These are phyloP conservation scores for Astrothelium macrocarpum DNA, from an alignment of 495 filamentous ascomycete species.

Conservation along the genomic window DNA sequence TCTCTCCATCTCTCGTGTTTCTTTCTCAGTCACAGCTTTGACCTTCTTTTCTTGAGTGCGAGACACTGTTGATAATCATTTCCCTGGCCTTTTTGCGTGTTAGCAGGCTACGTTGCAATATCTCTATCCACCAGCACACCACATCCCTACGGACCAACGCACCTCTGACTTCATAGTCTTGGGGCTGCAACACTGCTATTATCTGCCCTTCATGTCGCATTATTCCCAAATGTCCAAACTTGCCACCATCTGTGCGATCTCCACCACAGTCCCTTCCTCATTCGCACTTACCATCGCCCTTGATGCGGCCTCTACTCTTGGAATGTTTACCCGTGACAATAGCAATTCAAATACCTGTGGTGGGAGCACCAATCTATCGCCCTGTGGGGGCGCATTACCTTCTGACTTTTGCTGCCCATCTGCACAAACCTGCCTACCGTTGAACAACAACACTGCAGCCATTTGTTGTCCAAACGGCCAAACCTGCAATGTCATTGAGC, in stretches of 20 bases:
- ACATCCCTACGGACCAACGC: conserved; percentile 11
- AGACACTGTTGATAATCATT: background rate
- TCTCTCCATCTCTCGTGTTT: background rate
- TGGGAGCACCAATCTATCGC: conserved; percentile 34
- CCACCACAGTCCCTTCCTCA: conserved; percentile 19
- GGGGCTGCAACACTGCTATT: background rate
- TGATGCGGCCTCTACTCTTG: conserved; percentile 27
- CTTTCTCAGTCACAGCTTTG: conserved; percentile 2
- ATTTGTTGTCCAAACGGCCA: conserved; percentile 65
- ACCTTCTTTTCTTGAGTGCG: background rate
- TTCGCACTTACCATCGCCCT: conserved; percentile 22
- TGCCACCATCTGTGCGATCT: conserved; percentile 26
- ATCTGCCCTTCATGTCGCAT: conserved; percentile 6
- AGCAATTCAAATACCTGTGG: conserved; percentile 30
- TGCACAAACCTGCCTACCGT: conserved; percentile 49
- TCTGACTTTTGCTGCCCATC: conserved; percentile 66
- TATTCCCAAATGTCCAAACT: conserved; percentile 23
- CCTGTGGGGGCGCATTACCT: conserved; percentile 51
- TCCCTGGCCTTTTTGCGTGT: conserved; percentile 9
- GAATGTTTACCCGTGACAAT: conserved; percentile 28
- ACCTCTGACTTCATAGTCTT: background rate
- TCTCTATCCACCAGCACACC: background rate
- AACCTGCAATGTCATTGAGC: conserved; percentile 54
- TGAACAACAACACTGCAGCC: conserved; percentile 56
- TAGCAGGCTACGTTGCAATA: conserved; percentile 4